These are phyloP conservation scores for Thinopyrum elongatum DNA, from an alignment of 176 grass and related monocot genomes.

Conservation along the genomic window DNA sequence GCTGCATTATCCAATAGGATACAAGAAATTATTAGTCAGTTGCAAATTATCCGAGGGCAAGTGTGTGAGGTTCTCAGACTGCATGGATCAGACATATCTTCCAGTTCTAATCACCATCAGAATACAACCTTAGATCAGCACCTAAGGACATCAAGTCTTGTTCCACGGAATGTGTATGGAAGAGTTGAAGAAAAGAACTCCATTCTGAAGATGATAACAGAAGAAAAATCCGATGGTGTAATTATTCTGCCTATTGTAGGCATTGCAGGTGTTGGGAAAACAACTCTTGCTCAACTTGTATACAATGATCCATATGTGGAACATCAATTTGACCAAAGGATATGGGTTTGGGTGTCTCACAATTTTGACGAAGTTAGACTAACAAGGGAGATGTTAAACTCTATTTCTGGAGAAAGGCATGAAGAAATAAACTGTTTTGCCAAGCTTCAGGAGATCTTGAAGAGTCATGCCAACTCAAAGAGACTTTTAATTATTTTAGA, in stretches of 20 bases:
- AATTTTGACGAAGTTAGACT: too few species aligned
- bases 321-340: too few species aligned
- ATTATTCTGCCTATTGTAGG: conserved; percentile 23
- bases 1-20: background rate
- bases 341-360: too few species aligned
- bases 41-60: background rate
- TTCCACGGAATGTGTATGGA: background rate
- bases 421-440: too few species aligned
- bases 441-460: too few species aligned
- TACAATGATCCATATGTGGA: too few species aligned
- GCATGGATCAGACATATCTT: background rate
- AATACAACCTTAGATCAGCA: background rate
- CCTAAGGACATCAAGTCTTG: background rate
- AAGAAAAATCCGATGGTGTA: background rate
- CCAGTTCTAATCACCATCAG: background rate
- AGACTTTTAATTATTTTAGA: too few species aligned
- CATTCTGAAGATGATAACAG: background rate
- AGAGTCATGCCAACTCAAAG: too few species aligned
- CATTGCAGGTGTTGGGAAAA: background rate
- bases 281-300: too few species aligned
- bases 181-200: background rate
- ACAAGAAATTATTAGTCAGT: background rate
- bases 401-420: too few species aligned
- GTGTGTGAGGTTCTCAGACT: background rate
- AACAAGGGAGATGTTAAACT: too few species aligned